Evolutionary conservation across 495 filamentous ascomycete species (phyloP).

Genomic region (Tricharina praecox): DNA sequence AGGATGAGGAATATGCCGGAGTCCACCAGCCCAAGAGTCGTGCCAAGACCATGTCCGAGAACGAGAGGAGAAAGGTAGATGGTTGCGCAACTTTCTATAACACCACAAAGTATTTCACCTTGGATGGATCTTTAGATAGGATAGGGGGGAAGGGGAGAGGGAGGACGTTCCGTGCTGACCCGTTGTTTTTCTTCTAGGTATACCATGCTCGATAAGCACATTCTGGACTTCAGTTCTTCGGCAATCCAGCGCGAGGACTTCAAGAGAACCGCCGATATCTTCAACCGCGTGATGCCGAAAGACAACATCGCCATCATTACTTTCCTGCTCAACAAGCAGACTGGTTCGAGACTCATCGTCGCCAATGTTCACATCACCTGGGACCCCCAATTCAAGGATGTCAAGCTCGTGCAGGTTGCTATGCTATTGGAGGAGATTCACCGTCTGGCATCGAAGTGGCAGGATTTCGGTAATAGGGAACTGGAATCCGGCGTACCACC

Average conservation of each 20-base stretch:
- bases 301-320: slow-evolving; percentile 84
- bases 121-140: too few species aligned
- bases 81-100: slow-evolving; percentile 97
- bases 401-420: slow-evolving; percentile 86
- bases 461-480: slow-evolving; percentile 49
- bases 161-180: background rate
- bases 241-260: slow-evolving; percentile 88
- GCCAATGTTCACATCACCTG: slow-evolving; percentile 88
- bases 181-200: slow-evolving; percentile 31
- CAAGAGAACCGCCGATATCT: slow-evolving; percentile 88
- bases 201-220: slow-evolving; percentile 77
- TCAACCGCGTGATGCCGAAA: slow-evolving; percentile 93
- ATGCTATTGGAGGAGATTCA: slow-evolving; percentile 83
- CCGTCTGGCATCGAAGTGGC: slow-evolving; percentile 66
- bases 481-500: slow-evolving; percentile 38
- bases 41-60: slow-evolving; percentile 77
- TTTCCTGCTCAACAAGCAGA: slow-evolving; percentile 78
- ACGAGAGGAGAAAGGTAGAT: slow-evolving; percentile 71
- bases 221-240: slow-evolving; percentile 78
- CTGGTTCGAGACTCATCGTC: slow-evolving; percentile 74
- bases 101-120: slow-evolving; percentile 41
- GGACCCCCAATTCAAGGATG: slow-evolving; percentile 78
- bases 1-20: slow-evolving; percentile 75
- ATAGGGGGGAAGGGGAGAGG: too few species aligned
- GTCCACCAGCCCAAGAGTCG: slow-evolving; percentile 76